Evolutionary conservation across 176 grass and related monocot species (phyloP), one percentile per base, ranked within the genome.

Genomic region (Triticum dicoccoides): DNA sequence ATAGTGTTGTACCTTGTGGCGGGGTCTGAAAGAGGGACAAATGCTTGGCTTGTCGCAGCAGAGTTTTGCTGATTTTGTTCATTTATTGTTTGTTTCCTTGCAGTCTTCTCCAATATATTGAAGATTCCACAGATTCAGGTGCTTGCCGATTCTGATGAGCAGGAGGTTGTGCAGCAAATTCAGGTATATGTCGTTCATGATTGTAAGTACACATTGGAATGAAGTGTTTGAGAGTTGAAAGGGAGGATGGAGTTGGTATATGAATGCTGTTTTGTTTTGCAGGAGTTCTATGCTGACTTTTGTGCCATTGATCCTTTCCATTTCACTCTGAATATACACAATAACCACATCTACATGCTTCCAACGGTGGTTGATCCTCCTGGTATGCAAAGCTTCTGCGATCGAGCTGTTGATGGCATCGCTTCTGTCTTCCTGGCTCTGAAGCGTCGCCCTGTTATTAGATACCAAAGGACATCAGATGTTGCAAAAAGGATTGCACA

Each of bases 261-360:
- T 82, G 12, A 67, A 20, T 32, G 63, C 41, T 58, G 9, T 79
- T 92, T 70, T 70, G 89, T 63, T 70, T 71, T 84, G 65, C 93
- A 98, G 91, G 94, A 94, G 86, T 96, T 96, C 66, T 98, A 92
- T 94, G 96, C 93, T 82, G 97, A 98, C 83, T 98, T 98, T 87
- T 92, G 90, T 82, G 92, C 92, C 54, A 87, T 98, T 59, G 97
- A 98, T 78, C 89, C 87, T 77, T 94, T 86, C 85, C 93, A 98
- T 93, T 96, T 98, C 82, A 98, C 93, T 69, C 80, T 98, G 73
- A 98, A 96, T 82, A 91, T 96, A 81, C 72, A 86, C 66, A 90
- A 81, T 78, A 94, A 96, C 78, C 90, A 96, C 73, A 87, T 98
- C 61, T 98, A 96, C 89, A 96, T 98, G 97, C 93, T 96, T 66